Evolutionary conservation across 2,329 filamentous ascomycete genomes (phyloP), one percentile per base, ranked within the genome.

Genomic region (Thielaviopsis euricoi): DNA sequence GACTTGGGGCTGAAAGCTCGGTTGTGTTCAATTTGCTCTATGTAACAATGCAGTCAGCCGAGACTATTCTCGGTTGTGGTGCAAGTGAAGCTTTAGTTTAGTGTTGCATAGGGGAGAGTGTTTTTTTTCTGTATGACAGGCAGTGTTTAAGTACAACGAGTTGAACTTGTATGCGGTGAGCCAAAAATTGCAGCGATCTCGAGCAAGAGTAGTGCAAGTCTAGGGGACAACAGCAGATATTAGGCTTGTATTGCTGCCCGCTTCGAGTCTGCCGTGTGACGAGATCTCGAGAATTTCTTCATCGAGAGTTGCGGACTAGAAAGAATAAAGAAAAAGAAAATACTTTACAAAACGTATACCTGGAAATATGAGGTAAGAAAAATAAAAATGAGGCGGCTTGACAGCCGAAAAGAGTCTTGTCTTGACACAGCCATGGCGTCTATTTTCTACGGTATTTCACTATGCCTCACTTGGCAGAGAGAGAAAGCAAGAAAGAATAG

Each of bases 11-110:
- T 33, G 29, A 33, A 10, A 10, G 2, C 12, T 10, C 12, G 10
- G 33, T 4, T 43, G 37, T 43, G 37, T 43, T 43, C 37, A 19
- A 48, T 25, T 48, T 26, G 43, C 10, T 22, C 23, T 33, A 40
- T 55, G 40, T 29, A 55, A 55, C 53, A 6, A 55, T 55, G 53
- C 53, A 48, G n/a, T 15, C 23, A 43, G 46, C 53, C 40, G 53
- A 55, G 53, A 55, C 53, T 25, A 26, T 29, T 48, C 37, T 55
- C 53, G 53, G 53, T 23, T 55, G 37, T 23, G n/a, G 29, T 33
- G 40, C 6, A 26, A 29, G 49, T 49, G 37, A 48, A 23, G 25
- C 26, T 21, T 43, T 25, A 49, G 25, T 6, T 33, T 33, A 33
- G 29, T 17, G 22, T 25, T 13, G 53, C 21, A n/a, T 40, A 37